phyloP scores from a whole-genome alignment of 1,139 yeast species.

The Arxiozyma bovina region DNA sequence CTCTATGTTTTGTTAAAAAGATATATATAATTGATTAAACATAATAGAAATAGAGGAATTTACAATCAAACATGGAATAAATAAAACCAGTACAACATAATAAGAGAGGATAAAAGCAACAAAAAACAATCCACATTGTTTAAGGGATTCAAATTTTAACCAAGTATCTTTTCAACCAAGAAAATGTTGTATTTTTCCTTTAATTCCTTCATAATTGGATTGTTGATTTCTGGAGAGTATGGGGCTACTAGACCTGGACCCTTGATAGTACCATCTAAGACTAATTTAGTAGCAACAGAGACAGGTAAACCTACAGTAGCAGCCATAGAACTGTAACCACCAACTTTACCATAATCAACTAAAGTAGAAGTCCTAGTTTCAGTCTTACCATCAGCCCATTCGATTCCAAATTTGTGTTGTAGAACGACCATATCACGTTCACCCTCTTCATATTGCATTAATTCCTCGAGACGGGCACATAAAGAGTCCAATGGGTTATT shows the following conservation, averaged over 20 bases:
- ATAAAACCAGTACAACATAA: neutral
- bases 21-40: neutral
- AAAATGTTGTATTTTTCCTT: conserved; percentile 83
- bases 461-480: conserved; percentile 90
- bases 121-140: neutral
- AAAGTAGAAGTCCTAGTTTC: conserved; percentile 93
- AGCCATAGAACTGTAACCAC: conserved; percentile 98
- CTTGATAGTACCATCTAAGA: conserved; percentile 72
- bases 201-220: conserved; percentile 83
- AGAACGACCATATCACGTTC: conserved; percentile 92
- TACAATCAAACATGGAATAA: neutral
- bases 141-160: conserved; percentile 8
- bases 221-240: conserved; percentile 79
- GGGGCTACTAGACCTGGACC: conserved; percentile 89
- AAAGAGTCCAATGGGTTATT: conserved; percentile 92
- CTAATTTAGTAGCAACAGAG: conserved; percentile 87
- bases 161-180: conserved; percentile 75
- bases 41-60: neutral
- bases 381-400: conserved; percentile 85
- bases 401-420: conserved; percentile 96
- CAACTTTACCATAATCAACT: conserved; percentile 90
- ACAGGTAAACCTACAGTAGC: conserved; percentile 97
- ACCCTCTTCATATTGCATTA: conserved; percentile 92
- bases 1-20: too few relatives aligned
- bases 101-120: neutral